Evolutionary conservation across 768 basidiomycete genomes (phyloP).

Genomic region (Rhizopogon roseolus): DNA sequence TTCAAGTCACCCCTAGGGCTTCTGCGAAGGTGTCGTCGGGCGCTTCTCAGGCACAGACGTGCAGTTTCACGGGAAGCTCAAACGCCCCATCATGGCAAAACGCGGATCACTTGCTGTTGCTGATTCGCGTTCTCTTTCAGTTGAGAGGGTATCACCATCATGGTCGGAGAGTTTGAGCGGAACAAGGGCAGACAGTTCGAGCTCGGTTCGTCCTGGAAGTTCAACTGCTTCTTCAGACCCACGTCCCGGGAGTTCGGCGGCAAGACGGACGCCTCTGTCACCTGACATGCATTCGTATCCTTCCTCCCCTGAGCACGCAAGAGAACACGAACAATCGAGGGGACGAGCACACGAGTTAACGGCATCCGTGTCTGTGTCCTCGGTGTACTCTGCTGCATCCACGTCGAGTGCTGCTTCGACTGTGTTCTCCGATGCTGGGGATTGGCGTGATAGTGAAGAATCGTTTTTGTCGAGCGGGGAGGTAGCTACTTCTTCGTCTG

Average conservation of each 20-base stretch:
- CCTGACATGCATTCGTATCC: not conserved
- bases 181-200: not conserved
- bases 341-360: constrained; percentile 11
- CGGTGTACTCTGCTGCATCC: constrained; percentile 22
- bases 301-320: not conserved
- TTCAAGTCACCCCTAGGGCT: constrained; percentile 45
- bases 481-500: not conserved
- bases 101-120: constrained; percentile 29
- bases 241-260: not conserved
- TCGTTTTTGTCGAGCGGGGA: not conserved
- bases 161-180: not conserved
- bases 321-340: not conserved
- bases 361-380: constrained; percentile 22
- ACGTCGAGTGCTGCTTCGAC: constrained; percentile 1
- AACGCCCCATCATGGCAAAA: constrained; percentile 76
- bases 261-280: not conserved
- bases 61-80: constrained; percentile 67
- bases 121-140: not conserved
- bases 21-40: constrained; percentile 85
- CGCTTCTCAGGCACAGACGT: constrained; percentile 63
- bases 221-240: not conserved
- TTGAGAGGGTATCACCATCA: not conserved
- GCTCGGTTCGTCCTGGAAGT: not conserved
- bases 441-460: not conserved
- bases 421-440: constrained; percentile 11